Conservation (phyloP, 768 basidiomycete genomes). For the Suillus plorans region DNA sequence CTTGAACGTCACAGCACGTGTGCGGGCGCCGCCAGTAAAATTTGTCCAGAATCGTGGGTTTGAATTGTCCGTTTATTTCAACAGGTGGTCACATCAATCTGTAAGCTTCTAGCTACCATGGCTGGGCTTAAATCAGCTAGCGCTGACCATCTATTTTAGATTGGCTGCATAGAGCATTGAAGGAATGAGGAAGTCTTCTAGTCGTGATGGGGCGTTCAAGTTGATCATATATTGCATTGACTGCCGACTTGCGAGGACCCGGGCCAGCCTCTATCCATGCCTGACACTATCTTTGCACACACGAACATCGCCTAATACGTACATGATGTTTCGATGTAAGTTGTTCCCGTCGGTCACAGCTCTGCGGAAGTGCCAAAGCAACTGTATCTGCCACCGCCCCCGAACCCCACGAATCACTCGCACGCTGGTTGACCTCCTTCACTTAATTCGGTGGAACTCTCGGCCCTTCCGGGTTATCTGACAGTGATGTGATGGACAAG, state of each 20-base stretch:
- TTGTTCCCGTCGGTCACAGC: slow-evolving; percentile 80
- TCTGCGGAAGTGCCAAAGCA: slow-evolving; percentile 55
- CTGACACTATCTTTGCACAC: slow-evolving; percentile 86
- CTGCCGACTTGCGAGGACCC: slow-evolving; percentile 76
- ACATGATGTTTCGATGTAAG: slow-evolving; percentile 32
- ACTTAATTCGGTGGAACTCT: slow-evolving; percentile 46
- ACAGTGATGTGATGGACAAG: slow-evolving; percentile 38
- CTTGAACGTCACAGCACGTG: neutral
- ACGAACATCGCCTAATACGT: slow-evolving; percentile 86
- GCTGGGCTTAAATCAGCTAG: neutral
- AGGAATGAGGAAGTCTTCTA: neutral
- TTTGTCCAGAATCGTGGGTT: neutral
- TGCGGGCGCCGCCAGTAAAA: neutral
- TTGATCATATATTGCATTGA: slow-evolving; percentile 65
- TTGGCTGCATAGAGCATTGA: neutral
- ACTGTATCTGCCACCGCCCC: slow-evolving; percentile 35
- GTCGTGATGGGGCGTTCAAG: neutral
- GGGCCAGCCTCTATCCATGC: slow-evolving; percentile 66
- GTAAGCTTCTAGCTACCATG: neutral
- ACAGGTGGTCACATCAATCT: neutral
- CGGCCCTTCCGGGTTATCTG: slow-evolving; percentile 36
- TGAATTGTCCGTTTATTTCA: neutral
- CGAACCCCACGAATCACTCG: slow-evolving; percentile 46
- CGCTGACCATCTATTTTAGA: neutral
- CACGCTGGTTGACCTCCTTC: slow-evolving; percentile 68